Evolutionary conservation across 2,329 filamentous ascomycete species (phyloP).

Genomic region (Magnaporthales sp.): DNA sequence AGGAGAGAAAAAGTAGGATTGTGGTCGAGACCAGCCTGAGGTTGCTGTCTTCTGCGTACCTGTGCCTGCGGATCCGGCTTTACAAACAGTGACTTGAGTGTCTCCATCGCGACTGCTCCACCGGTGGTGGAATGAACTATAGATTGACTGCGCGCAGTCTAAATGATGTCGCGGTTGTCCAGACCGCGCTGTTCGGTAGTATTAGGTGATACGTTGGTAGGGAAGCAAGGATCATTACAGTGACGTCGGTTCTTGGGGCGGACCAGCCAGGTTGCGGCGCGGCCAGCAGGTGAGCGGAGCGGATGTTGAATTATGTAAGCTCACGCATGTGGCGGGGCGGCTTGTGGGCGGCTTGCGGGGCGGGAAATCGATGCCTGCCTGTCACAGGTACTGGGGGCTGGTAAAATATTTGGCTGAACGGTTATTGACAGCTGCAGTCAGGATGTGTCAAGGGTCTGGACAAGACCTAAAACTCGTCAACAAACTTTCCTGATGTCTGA

Average conservation of each 20-base stretch:
- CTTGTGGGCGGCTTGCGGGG: neutral
- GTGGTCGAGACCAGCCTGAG: neutral
- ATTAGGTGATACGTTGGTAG: neutral
- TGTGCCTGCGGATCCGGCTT: conserved; percentile 91
- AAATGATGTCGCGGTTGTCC: neutral
- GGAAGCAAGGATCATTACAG: neutral
- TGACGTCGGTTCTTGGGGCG: neutral
- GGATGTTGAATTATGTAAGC: neutral
- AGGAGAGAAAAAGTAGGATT: neutral
- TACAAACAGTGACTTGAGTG: conserved; percentile 76
- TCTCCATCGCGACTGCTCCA: conserved; percentile 58
- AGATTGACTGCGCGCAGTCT: neutral
- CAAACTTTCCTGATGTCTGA: neutral
- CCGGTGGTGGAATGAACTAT: neutral
- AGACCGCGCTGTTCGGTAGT: neutral
- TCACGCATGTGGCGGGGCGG: neutral
- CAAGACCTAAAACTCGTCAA: neutral
- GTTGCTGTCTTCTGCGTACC: conserved; percentile 39
- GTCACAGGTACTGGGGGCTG: no score
- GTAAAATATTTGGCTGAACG: no score
- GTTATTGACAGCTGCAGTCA: neutral
- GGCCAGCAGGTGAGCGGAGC: neutral
- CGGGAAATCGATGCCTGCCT: neutral
- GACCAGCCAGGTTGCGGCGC: neutral
- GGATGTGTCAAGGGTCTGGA: neutral